phyloP scores from a whole-genome alignment of 192 early-diverging fungal genomes.

The Allomyces arbusculus region DNA sequence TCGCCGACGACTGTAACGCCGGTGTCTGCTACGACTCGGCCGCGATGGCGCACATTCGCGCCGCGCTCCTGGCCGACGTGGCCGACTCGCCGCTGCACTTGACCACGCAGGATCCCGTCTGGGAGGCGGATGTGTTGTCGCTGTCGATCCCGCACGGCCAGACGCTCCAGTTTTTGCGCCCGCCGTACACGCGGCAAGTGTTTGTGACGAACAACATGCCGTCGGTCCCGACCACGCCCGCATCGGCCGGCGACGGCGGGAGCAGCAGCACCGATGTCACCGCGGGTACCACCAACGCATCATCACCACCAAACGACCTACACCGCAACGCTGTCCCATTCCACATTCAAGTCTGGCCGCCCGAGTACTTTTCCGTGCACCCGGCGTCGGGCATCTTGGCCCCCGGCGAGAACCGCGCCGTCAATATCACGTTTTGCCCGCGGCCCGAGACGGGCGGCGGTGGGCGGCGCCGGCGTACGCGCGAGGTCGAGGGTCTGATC shows the following conservation, averaged over 20 bases:
- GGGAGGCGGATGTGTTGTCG: not conserved
- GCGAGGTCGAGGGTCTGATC: not conserved
- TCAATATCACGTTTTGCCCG: not conserved
- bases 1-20: not conserved
- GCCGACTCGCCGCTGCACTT: not conserved
- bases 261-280: no score
- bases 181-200: not conserved
- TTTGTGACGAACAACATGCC: no score
- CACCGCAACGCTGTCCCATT: not conserved
- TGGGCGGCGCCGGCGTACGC: not conserved
- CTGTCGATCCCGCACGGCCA: not conserved
- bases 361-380: slow-evolving; percentile 1
- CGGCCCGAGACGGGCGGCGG: not conserved
- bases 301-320: not conserved
- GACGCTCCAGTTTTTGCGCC: not conserved
- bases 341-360: slow-evolving; percentile 2
- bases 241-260: no score
- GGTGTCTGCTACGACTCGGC: not conserved
- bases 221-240: no score
- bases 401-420: not conserved
- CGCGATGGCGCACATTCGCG: not conserved
- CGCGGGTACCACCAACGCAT: no score
- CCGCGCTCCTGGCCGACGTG: not conserved
- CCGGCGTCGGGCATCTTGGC: not conserved
- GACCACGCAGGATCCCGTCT: not conserved